Evolutionary conservation across 2,329 filamentous ascomycete genomes (phyloP), one percentile per base, ranked within the genome.

Genomic region (Zymoseptoria ardabiliae): DNA sequence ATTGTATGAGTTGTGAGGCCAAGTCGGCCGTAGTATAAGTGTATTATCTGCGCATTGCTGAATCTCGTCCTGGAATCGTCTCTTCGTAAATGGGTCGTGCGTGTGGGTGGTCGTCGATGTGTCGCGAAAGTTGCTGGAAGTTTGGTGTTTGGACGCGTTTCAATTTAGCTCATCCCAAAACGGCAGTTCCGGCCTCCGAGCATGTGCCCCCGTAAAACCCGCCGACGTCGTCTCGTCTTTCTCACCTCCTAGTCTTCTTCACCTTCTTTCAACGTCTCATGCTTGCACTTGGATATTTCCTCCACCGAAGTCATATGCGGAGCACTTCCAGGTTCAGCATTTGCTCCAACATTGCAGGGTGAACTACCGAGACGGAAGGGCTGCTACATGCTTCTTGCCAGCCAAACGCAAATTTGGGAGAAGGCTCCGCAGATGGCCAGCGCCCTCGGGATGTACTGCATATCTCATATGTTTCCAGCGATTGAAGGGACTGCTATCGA

Each of bases 1-100:
- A 79, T 79, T 61, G 69, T 70, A 54, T 56, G 28, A 58, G 28
- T 59, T 21, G 17, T 9, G 19, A 54, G 60, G 60, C 65, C 62
- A 48, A 19, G 19, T 21, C 25, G 56, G 60, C 45, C 48, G 19
- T 17, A 2, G 1, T 4, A 5, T 2, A 13, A 45, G 1, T 45
- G 35, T 45, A 7, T 45, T 45, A 45, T 13, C 13, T n/a, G 35
- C 35, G 35, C 35, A 45, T 45, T 45, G 35, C 35, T 45, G 35
- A 17, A 17, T 45, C 25, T 28, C 25, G 25, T 28, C 35, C 13
- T 45, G 13, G 6, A 17, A 4, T 45, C 35, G 35, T 45, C 35
- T 45, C 13, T 45, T 45, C 35, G 35, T 45, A n/a, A 45, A 17
- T 2, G 13, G 35, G 35, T 45, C 35, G 35, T 45, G 6, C n/a